Evolutionary conservation across 257 asterid species (phyloP).

Genomic region (Capsicum baccatum): DNA sequence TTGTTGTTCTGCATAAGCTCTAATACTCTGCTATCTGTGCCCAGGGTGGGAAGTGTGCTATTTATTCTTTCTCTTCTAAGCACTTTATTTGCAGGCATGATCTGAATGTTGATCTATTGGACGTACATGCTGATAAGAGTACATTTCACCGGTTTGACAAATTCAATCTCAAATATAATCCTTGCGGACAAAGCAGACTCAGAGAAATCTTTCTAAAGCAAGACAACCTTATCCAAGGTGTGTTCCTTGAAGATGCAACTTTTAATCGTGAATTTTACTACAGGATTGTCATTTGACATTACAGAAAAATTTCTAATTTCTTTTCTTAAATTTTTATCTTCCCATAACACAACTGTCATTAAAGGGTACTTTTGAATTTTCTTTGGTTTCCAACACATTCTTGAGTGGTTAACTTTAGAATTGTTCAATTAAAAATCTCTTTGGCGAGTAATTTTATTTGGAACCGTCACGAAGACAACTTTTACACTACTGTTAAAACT

Average conservation of each 20-base stretch:
- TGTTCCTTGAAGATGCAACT: slow-evolving; percentile 37
- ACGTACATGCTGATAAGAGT: slow-evolving; percentile 96
- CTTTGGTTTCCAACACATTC: background rate
- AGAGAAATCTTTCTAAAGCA: slow-evolving; percentile 92
- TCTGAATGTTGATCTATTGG: slow-evolving; percentile 87
- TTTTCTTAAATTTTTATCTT: slow-evolving; percentile 15
- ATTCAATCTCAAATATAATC: slow-evolving; percentile 95
- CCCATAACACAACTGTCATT: background rate
- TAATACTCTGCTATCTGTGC: slow-evolving; percentile 4
- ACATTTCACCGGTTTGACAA: slow-evolving; percentile 96
- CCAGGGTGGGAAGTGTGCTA: background rate
- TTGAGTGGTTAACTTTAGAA: background rate
- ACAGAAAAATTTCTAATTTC: background rate
- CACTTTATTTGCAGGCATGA: slow-evolving; percentile 67
- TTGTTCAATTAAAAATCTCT: background rate
- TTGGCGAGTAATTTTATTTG: background rate
- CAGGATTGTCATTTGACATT: slow-evolving; percentile 3
- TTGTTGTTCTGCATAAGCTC: slow-evolving; percentile 14
- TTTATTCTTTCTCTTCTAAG: slow-evolving; percentile 24
- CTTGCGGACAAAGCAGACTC: slow-evolving; percentile 94
- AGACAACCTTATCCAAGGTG: slow-evolving; percentile 92
- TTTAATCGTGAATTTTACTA: slow-evolving; percentile 13
- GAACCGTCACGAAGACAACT: slow-evolving; percentile 3
- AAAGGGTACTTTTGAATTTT: background rate
- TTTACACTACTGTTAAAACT: slow-evolving; percentile 2